Evolutionary conservation across 345 rosid species (phyloP).

Genomic region (Balakata baccata): DNA sequence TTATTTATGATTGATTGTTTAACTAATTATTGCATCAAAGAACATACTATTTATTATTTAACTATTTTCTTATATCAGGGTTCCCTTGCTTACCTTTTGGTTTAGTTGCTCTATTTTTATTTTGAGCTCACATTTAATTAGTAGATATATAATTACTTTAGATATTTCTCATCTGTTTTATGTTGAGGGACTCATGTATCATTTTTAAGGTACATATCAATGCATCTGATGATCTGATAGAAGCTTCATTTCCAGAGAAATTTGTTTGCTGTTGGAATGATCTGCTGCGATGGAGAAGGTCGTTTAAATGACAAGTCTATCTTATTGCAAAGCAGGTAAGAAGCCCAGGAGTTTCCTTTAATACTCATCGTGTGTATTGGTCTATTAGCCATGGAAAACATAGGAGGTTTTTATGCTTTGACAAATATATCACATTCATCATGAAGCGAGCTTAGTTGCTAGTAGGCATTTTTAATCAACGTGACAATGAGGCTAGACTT

Average conservation of each 20-base stretch:
- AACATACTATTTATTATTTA: background rate
- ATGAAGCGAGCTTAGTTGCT: background rate
- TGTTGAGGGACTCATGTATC: background rate
- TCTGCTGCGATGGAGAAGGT: constrained; percentile 95
- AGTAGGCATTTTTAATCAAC: background rate
- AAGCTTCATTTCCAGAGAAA: constrained; percentile 58
- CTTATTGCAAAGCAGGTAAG: constrained; percentile 86
- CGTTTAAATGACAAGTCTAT: constrained; percentile 81
- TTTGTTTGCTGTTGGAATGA: constrained; percentile 81
- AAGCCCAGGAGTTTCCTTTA: background rate
- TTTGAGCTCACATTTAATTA: background rate
- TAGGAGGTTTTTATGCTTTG: background rate
- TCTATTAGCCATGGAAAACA: background rate
- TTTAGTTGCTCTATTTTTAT: background rate
- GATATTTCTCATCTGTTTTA: background rate
- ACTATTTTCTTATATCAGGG: background rate
- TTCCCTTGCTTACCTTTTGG: background rate
- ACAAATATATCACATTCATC: background rate
- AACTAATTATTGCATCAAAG: background rate
- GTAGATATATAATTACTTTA: background rate
- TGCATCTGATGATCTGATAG: constrained; percentile 33
- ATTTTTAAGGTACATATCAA: constrained; percentile 10
- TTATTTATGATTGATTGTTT: background rate
- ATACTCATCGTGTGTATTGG: background rate
- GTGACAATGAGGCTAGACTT: too few relatives aligned